Percentiles rank a stretch among this genome's conserved stretches.
These are phyloP conservation scores for Penstemon davidsonii DNA, from an alignment of 257 asterid species.

Conservation along the genomic window DNA sequence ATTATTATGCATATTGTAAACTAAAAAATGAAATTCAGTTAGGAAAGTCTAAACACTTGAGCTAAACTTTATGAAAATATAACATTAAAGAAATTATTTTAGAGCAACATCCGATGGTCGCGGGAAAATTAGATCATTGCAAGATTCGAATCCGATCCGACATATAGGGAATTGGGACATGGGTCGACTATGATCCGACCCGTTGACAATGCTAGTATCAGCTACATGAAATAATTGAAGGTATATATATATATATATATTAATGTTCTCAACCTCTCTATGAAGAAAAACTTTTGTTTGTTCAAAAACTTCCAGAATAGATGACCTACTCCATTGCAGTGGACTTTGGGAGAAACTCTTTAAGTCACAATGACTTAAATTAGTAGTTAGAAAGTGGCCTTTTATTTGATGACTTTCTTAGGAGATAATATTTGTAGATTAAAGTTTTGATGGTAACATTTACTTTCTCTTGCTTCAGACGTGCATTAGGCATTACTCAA, in stretches of 20 bases:
- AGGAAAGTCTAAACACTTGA: too few relatives aligned
- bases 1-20: too few relatives aligned
- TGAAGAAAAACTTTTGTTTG: conserved; percentile 7
- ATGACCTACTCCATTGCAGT: not conserved
- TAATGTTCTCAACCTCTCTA: conserved; percentile 1
- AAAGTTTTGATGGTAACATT: conserved; percentile 24
- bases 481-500: conserved; percentile 40
- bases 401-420: conserved; percentile 13
- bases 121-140: too few relatives aligned
- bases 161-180: too few relatives aligned
- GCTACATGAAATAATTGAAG: not conserved
- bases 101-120: not conserved
- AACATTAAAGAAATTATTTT: not conserved
- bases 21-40: too few relatives aligned
- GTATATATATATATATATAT: not conserved
- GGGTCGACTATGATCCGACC: not conserved
- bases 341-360: not conserved
- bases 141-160: too few relatives aligned
- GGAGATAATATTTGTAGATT: conserved; percentile 31
- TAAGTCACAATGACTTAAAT: not conserved
- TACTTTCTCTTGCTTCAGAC: conserved; percentile 30
- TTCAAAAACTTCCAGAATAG: not conserved
- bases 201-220: not conserved
- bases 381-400: not conserved
- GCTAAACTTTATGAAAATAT: not conserved